A percentile compares a stretch with the other conserved stretches of the same genome.
Evolutionary conservation across 1,139 yeast species (phyloP).

Genomic region (Wickerhamiella pararugosa): DNA sequence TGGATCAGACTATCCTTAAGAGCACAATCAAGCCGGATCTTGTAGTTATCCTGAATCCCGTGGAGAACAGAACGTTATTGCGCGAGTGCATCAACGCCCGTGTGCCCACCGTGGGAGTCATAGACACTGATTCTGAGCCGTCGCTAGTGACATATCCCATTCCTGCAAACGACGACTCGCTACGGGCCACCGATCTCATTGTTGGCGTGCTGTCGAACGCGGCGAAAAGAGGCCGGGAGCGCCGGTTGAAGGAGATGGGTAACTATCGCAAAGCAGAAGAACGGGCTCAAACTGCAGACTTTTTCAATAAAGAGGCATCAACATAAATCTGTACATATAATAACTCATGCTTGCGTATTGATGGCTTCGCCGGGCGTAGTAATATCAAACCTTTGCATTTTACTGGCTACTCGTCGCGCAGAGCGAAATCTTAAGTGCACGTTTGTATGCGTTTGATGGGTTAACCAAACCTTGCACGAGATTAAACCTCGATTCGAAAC

Average conservation of each 20-base stretch:
- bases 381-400: too few relatives aligned
- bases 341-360: too few relatives aligned
- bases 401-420: too few relatives aligned
- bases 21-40: slow-evolving; percentile 65
- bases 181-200: slow-evolving; percentile 63
- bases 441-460: too few relatives aligned
- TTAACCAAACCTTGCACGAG: too few relatives aligned
- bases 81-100: slow-evolving; percentile 69
- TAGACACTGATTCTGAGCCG: slow-evolving; percentile 91
- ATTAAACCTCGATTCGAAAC: too few relatives aligned
- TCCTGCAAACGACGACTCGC: slow-evolving; percentile 92
- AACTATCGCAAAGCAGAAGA: slow-evolving; percentile 8
- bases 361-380: too few relatives aligned
- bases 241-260: slow-evolving; percentile 34
- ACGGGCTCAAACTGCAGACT: slow-evolving; percentile 9
- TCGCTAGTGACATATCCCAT: slow-evolving; percentile 81
- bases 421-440: too few relatives aligned
- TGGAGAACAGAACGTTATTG: slow-evolving; percentile 69
- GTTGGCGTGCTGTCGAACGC: slow-evolving; percentile 75
- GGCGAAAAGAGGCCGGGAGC: slow-evolving; percentile 59
- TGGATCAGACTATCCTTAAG: slow-evolving; percentile 28
- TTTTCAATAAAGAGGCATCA: slow-evolving; percentile 5
- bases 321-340: too few relatives aligned
- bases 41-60: slow-evolving; percentile 74
- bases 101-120: slow-evolving; percentile 84